These are phyloP conservation scores for Stropharia rugosoannulata DNA, from an alignment of 768 basidiomycete species.

Conservation along the genomic window DNA sequence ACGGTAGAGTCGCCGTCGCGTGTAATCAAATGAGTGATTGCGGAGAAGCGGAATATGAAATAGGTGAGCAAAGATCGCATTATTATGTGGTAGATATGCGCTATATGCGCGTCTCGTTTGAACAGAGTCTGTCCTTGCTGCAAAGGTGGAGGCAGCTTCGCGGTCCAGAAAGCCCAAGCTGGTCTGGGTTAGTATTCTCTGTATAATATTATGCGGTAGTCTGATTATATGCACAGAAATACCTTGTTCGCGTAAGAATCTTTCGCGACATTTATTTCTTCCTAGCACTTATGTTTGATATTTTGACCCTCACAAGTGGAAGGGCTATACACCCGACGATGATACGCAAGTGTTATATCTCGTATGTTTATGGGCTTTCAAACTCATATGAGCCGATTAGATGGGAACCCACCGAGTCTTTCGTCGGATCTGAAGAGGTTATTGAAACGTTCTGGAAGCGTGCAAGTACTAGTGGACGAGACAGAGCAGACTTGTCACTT, in stretches of 20 bases:
- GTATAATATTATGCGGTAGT: slow-evolving; percentile 2
- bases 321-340: slow-evolving; percentile 50
- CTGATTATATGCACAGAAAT: slow-evolving; percentile 38
- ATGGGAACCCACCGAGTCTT: slow-evolving; percentile 69
- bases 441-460: slow-evolving; percentile 52
- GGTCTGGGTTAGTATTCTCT: slow-evolving; percentile 45
- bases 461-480: slow-evolving; percentile 46
- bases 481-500: slow-evolving; percentile 42
- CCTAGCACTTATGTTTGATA: neutral
- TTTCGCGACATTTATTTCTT: neutral
- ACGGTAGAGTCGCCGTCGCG: neutral
- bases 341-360: slow-evolving; percentile 50
- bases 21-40: slow-evolving; percentile 27
- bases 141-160: slow-evolving; percentile 39
- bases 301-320: slow-evolving; percentile 45
- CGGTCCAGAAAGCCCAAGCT: slow-evolving; percentile 42
- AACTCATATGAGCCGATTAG: slow-evolving; percentile 29
- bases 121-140: slow-evolving; percentile 53
- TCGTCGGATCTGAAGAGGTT: slow-evolving; percentile 55
- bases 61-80: slow-evolving; percentile 44
- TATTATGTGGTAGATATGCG: neutral
- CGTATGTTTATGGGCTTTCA: neutral
- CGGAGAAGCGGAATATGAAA: slow-evolving; percentile 59
- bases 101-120: neutral
- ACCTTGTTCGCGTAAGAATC: slow-evolving; percentile 53